Evolutionary conservation across 768 basidiomycete genomes (phyloP).

Genomic region (Leucocoprinus birnbaumii): DNA sequence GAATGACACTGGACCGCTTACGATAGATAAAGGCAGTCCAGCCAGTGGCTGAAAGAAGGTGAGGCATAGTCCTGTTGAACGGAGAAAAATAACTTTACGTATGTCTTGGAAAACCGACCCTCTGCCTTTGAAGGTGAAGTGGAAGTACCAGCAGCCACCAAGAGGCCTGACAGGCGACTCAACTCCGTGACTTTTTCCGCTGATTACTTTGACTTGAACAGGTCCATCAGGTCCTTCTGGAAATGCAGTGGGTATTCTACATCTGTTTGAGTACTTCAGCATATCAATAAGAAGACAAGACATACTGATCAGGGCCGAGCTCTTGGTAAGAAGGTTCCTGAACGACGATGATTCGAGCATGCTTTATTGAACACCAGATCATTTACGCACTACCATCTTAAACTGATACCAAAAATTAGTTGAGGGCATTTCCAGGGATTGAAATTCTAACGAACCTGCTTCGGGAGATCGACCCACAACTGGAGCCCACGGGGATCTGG

Average conservation of each 20-base stretch:
- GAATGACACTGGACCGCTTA: constrained; percentile 30
- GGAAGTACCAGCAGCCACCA: constrained; percentile 94
- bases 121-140: constrained; percentile 62
- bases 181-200: constrained; percentile 82
- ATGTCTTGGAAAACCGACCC: constrained; percentile 79
- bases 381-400: constrained; percentile 65
- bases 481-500: constrained; percentile 84
- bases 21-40: constrained; percentile 92
- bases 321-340: constrained; percentile 85
- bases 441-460: constrained; percentile 42
- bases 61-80: background rate
- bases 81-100: constrained; percentile 42
- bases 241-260: constrained; percentile 69
- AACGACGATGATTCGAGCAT: background rate
- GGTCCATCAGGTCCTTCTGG: constrained; percentile 68
- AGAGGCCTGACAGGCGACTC: constrained; percentile 88
- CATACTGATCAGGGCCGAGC: constrained; percentile 59
- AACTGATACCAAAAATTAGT: constrained; percentile 31
- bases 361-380: background rate
- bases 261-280: background rate
- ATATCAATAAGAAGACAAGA: constrained; percentile 6
- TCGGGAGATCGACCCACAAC: constrained; percentile 83
- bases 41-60: constrained; percentile 49
- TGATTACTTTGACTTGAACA: constrained; percentile 78
- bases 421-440: background rate